phyloP scores from a whole-genome alignment of 108 stramenopile genomes.

The Epipyxis sp. region DNA sequence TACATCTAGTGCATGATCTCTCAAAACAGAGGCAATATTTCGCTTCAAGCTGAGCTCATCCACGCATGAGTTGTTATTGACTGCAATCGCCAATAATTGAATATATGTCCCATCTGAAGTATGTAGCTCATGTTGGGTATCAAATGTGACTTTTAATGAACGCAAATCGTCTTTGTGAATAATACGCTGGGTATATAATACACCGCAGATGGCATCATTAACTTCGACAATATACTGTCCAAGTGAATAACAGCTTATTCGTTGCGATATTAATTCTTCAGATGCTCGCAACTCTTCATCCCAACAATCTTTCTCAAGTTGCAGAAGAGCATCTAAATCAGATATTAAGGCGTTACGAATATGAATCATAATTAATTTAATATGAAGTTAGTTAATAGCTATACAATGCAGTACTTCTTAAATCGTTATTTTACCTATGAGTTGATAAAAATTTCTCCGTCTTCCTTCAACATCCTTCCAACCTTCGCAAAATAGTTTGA shows the following conservation, averaged over 20 bases:
- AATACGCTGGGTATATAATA: conserved; percentile 15
- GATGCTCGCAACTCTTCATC: not conserved
- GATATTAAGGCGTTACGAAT: not conserved
- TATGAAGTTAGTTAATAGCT: too few species aligned
- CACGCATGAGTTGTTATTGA: too few species aligned
- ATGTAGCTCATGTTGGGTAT: not conserved
- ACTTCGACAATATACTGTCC: not conserved
- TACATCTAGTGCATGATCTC: not conserved
- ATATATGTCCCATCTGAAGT: not conserved
- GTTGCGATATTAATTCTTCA: not conserved
- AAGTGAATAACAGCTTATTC: not conserved
- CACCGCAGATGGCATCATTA: not conserved
- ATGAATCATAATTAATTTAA: too few species aligned
- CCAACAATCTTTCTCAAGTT: not conserved
- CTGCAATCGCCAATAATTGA: conserved; percentile 15
- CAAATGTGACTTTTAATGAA: not conserved
- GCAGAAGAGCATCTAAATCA: not conserved
- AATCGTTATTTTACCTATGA: too few species aligned
- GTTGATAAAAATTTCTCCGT: too few species aligned
- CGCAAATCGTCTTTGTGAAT: not conserved
- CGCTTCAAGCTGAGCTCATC: not conserved
- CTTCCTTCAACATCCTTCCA: too few species aligned
- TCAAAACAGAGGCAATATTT: not conserved
- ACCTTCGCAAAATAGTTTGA: too few species aligned
- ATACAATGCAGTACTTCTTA: too few species aligned